Evolutionary conservation across 306 rosid genomes (phyloP).

Genomic region (Hippophae tibetana): DNA sequence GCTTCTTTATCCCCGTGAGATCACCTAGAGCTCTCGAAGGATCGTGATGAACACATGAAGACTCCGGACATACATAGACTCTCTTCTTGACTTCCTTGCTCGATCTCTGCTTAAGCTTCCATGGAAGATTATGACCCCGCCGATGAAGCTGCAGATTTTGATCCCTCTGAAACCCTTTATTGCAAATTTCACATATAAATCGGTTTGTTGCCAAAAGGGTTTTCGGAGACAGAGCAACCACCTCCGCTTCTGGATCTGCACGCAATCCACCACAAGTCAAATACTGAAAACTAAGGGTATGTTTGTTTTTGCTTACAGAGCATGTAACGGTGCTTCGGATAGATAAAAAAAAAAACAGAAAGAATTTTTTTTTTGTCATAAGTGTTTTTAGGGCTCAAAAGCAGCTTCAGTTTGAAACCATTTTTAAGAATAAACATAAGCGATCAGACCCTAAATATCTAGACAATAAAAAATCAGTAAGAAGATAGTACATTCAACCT

Average conservation of each 20-base stretch:
- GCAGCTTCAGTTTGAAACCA: too few relatives aligned
- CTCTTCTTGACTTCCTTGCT: conserved; percentile 72
- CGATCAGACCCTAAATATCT: neutral
- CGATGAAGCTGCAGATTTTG: conserved; percentile 95
- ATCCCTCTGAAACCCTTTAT: conserved; percentile 89
- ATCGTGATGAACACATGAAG: conserved; percentile 77
- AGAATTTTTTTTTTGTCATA: too few relatives aligned
- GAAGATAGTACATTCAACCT: conserved; percentile 30
- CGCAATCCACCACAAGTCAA: neutral
- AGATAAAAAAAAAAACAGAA: neutral
- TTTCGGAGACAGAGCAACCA: conserved; percentile 83
- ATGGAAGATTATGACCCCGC: conserved; percentile 84
- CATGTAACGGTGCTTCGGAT: too few relatives aligned
- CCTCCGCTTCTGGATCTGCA: conserved; percentile 93
- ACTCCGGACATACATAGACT: conserved; percentile 87
- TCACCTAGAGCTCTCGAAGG: conserved; percentile 87
- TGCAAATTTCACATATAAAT: conserved; percentile 89
- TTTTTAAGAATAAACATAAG: too few relatives aligned
- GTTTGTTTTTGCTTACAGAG: too few relatives aligned
- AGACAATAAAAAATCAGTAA: neutral
- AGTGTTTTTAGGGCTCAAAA: too few relatives aligned
- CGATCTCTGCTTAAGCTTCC: conserved; percentile 80
- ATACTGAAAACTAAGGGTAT: neutral
- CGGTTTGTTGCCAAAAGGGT: conserved; percentile 75
- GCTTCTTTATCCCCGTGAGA: conserved; percentile 86